Evolutionary conservation across 495 filamentous ascomycete species (phyloP).

Genomic region (Penicillium manginii): DNA sequence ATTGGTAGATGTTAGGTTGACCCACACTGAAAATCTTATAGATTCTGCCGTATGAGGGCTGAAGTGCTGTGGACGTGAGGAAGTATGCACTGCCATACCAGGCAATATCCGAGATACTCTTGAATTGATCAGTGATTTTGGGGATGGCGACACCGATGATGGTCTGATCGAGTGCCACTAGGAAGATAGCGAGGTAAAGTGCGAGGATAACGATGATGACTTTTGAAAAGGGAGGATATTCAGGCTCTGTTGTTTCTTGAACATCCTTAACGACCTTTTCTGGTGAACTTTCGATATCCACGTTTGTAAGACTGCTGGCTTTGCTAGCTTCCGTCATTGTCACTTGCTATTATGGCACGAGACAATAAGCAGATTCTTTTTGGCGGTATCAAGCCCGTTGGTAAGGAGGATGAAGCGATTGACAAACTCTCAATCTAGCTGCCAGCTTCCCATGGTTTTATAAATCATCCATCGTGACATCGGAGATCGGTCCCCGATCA

Average conservation of each 20-base stretch:
- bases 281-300: conserved; percentile 7
- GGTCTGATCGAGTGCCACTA: conserved; percentile 55
- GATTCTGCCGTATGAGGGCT: conserved; percentile 35
- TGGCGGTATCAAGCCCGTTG: background rate
- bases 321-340: conserved; percentile 14
- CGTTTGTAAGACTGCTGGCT: conserved; percentile 12
- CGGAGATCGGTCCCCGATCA: background rate
- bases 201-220: conserved; percentile 20
- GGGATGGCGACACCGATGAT: conserved; percentile 50
- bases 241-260: conserved; percentile 4
- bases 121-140: conserved; percentile 48
- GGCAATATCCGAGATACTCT: conserved; percentile 45
- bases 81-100: conserved; percentile 52
- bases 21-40: conserved; percentile 37
- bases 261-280: conserved; percentile 12
- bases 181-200: conserved; percentile 53
- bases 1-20: conserved; percentile 27
- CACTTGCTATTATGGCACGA: background rate
- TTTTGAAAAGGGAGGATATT: conserved; percentile 25
- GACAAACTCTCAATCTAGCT: background rate
- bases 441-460: conserved; percentile 2
- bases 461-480: background rate
- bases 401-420: background rate
- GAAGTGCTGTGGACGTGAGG: conserved; percentile 35
- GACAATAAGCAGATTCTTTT: background rate